Evolutionary conservation across 768 basidiomycete species (phyloP), one percentile per base, ranked within the genome.

Genomic region (Ramaria sp.): DNA sequence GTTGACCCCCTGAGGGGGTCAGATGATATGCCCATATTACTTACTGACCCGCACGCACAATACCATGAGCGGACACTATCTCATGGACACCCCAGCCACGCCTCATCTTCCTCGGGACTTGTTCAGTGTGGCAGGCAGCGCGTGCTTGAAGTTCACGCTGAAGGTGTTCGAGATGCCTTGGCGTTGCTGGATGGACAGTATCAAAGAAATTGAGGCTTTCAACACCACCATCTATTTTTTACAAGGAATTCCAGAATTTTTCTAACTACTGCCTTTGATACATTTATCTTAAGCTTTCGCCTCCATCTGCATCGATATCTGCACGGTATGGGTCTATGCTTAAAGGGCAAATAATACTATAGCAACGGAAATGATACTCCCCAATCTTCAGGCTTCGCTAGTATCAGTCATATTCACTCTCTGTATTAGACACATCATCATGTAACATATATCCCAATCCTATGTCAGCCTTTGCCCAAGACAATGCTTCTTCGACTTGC

Each of bases 121-220:
- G 65, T 82, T 37, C 73, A 75, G 57, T 85, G 83, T 64, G 82
- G 82, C n/a, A 77, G 74, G 49, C 73, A 73, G 55, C 70, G 64
- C 45, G 65, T 86, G 44, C 77, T 78, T 22, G 79, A 85, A 63
- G 89, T 91, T 13, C 78, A 79, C 57, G 71, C 80, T 16, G 83
- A 85, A 55, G 85, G 79, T 16, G 84, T 92, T 27, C 78, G 72
- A 50, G 84, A 88, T 59, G 88, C 88, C 5, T 67, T 91, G 22
- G 80, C 82, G 56, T 65, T 91, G 24, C 72, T 92, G 36, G 88
- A 92, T 62, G 65, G 66, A 16, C 67, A 67, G 50, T 71, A 66
- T 56, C 42, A 50, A 50, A 32, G 49, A n/a, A 42, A 48, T 38
- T 56, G 44, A 56, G 24, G 30, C 13, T 24, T 15, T 36, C 22